phyloP scores from a whole-genome alignment of 2,329 filamentous ascomycete genomes.

The Pseudogymnoascus sp. region DNA sequence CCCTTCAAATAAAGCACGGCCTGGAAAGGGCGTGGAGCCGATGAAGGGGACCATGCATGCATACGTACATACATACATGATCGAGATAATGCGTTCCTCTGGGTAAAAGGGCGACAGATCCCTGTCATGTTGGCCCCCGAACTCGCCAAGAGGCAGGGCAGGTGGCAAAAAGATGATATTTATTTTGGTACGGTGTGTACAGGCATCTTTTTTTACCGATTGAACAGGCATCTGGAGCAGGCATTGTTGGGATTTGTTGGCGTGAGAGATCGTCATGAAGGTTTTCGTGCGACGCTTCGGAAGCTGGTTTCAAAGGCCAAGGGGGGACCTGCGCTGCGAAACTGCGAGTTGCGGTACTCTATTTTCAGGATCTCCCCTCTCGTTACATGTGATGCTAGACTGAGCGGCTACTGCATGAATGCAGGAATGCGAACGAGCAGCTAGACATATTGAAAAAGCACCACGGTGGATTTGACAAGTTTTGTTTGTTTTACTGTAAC shows the following conservation, averaged over 20 bases:
- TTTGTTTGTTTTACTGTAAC: constrained; percentile 4
- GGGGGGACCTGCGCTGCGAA: not conserved
- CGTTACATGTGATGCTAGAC: not conserved
- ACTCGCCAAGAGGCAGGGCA: not conserved
- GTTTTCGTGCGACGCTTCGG: constrained; percentile 5
- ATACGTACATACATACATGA: not conserved
- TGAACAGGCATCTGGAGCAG: not conserved
- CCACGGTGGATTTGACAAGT: not conserved
- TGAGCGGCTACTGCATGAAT: not conserved
- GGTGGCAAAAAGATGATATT: not conserved
- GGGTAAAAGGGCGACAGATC: not conserved
- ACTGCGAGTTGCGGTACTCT: not conserved
- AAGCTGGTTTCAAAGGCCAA: constrained; percentile 1
- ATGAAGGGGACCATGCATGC: constrained; percentile 3
- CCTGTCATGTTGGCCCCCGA: not conserved
- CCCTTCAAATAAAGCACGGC: constrained; percentile 4
- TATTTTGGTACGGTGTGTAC: not conserved
- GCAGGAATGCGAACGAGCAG: not conserved
- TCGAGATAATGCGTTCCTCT: constrained; percentile 3
- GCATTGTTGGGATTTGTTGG: not conserved
- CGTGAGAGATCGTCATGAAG: not conserved
- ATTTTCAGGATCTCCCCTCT: not conserved
- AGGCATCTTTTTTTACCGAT: not conserved
- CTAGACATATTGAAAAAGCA: not conserved
- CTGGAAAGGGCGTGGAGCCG: not conserved